Evolutionary conservation across 1,284 basidiomycete species (phyloP), one percentile per base, ranked within the genome.

Genomic region (Malassezia cuniculi): DNA sequence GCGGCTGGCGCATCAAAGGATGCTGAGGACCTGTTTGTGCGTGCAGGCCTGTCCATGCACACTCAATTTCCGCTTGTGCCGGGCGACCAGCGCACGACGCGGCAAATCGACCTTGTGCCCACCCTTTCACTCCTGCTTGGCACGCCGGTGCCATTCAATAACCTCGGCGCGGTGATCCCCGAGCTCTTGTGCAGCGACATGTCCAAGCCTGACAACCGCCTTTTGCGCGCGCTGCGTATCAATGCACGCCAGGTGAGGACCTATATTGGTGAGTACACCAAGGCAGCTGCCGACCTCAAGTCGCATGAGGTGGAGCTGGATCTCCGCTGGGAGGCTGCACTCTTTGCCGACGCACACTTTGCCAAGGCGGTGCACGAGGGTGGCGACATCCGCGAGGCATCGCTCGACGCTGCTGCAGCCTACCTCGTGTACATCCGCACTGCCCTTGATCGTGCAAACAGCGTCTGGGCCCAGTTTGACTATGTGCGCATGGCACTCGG

Each of bases 391-490:
- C 36, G 48, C 12, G 36, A 41, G 1, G 39, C 47, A 3, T 29
- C 39, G 31, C 36, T 44, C 10, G 34, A 11, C 1, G 53, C 58
- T 8, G 38, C 50, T 7, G 33, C 39, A 19, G 52, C 60, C 22
- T 59, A 62, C 36, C 47, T 47, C 38, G 69, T 69, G 17, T 86
- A 80, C 57, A 78, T 75, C 17, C 74, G 79, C 21, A 67, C 74
- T 9, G 78, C 82, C 3, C 73, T 93, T 24, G 70, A 72, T 1
- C 74, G 75, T 3, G 87, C 89, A 53, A 78, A 86, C 6, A 70
- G 75, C 16, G 78, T 94, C 36, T 99, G 93, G 93, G 90, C 93
- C 0, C 83, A 84, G 58, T 97, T 97, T 71, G 84, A 87, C 49
- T 71, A 81, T 3, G 59, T 74, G 0, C 72, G 84, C 9, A 95